These are phyloP conservation scores for Cladosporium sphaerospermum DNA, from an alignment of 2,329 filamentous ascomycete species.

Conservation along the genomic window DNA sequence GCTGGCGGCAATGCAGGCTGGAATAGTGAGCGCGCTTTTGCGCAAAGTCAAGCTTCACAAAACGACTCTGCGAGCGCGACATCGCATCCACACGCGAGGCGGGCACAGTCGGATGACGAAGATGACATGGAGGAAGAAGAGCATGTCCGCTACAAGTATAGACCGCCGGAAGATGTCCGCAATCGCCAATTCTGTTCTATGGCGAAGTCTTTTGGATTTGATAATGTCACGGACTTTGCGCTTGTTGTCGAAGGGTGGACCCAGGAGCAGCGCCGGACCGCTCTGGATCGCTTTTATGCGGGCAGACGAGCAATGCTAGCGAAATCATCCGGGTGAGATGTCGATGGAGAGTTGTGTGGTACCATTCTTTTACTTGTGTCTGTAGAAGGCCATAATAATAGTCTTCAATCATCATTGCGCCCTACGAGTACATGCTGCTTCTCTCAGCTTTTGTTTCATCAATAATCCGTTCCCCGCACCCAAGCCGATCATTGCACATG, in stretches of 20 bases:
- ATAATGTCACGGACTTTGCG: constrained; percentile 74
- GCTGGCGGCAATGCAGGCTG: constrained; percentile 46
- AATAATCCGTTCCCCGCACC: background rate
- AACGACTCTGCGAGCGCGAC: constrained; percentile 23
- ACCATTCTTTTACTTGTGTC: no score
- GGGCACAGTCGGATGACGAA: constrained; percentile 9
- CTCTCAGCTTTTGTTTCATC: background rate
- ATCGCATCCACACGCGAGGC: constrained; percentile 24
- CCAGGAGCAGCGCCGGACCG: constrained; percentile 70
- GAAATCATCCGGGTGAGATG: background rate
- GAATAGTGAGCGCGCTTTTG: constrained; percentile 39
- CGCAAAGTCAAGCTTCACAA: constrained; percentile 48
- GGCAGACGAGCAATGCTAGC: background rate
- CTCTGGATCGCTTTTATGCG: constrained; percentile 73
- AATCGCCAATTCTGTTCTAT: constrained; percentile 85
- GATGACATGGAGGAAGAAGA: constrained; percentile 18
- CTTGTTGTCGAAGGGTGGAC: constrained; percentile 87
- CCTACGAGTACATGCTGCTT: background rate
- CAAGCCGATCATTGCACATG: no score
- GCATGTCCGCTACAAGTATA: constrained; percentile 54
- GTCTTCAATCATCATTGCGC: background rate
- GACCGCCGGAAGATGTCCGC: constrained; percentile 68
- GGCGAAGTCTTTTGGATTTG: constrained; percentile 72
- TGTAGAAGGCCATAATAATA: background rate
- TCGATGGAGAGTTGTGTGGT: no score